A percentile compares a stretch with the other conserved stretches of the same genome.
Conservation (phyloP, 306 rosid species). For the Sechiopsis laciniata region DNA sequence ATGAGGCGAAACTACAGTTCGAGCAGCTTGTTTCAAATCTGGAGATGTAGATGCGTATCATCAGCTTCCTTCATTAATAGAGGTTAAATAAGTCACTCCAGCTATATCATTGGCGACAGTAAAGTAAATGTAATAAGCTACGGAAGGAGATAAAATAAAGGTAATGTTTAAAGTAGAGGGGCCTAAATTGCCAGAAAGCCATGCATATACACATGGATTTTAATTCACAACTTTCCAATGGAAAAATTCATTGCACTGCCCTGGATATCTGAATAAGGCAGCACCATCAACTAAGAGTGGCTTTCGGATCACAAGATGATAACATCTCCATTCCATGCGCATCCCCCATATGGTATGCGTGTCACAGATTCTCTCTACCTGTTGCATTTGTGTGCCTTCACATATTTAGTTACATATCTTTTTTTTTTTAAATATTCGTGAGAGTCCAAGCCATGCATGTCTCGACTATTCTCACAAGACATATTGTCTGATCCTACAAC, state of each 20-base stretch:
- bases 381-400: background rate
- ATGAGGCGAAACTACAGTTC: background rate
- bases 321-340: background rate
- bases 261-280: background rate
- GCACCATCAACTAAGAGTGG: constrained; percentile 2
- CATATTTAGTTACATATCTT: background rate
- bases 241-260: background rate
- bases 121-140: background rate
- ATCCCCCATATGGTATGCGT: background rate
- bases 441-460: no score
- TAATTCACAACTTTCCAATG: background rate
- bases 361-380: background rate
- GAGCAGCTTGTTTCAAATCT: constrained; percentile 2
- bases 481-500: no score
- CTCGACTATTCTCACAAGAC: no score
- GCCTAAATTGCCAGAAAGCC: constrained; percentile 8
- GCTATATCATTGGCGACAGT: constrained; percentile 1
- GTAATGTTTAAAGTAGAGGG: background rate
- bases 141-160: background rate
- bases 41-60: background rate
- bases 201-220: background rate
- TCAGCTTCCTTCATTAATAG: background rate
- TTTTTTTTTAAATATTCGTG: no score
- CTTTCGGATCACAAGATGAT: constrained; percentile 8
- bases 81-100: background rate